Base-by-base conservation (phyloP, 2,329 filamentous ascomycete genomes). In the Madurella fahalii region DNA sequence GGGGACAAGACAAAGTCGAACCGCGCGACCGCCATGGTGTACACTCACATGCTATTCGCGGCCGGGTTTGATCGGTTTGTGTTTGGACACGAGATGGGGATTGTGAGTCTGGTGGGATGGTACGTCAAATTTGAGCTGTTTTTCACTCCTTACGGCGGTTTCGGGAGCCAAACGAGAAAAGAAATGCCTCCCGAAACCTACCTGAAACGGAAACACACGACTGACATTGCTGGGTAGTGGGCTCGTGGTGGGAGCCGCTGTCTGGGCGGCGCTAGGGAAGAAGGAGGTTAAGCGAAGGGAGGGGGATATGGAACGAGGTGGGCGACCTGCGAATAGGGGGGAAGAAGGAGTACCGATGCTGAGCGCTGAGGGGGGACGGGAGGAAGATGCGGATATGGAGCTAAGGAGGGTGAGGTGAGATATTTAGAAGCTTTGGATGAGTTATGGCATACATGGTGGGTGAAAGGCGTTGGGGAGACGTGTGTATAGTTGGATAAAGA, bases 1-100 rank as follows among this genome's bases (percentile, higher is more conserved):
- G 83, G 86, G 57, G 87, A 92, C 64, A 86, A 86, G 58, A 78
- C 78, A 64, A 86, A 86, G 58, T 78, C 78, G 17, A 82, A 82
- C 61, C 70, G 77, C 42, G 80, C 80, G 8, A 81, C 78, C 15
- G 73, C 76, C 50, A 82, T 84, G 80, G 70, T 81, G 5, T 82
- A 82, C 56, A 81, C 79, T 7, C 76, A 81, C 44, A 81, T 82
- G 74, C 65, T 82, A 39, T 82, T 82, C 61, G 79, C 79, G 1
- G 76, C 74, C 1, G 72, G 68, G 41, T 78, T 81, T 59, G 79
- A 83, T 62, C 67, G 72, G 40, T 78, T 73, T 65, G 68, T 82
- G 2, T 82, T 82, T 63, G 77, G 76, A 1, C 73, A 79, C 47
- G 65, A 65, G 17, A 81, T 82, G 77, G 71, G 73, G 13, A 63